Evolutionary conservation across 2,329 filamentous ascomycete genomes (phyloP).

Genomic region (Cladophialophora bantiana): DNA sequence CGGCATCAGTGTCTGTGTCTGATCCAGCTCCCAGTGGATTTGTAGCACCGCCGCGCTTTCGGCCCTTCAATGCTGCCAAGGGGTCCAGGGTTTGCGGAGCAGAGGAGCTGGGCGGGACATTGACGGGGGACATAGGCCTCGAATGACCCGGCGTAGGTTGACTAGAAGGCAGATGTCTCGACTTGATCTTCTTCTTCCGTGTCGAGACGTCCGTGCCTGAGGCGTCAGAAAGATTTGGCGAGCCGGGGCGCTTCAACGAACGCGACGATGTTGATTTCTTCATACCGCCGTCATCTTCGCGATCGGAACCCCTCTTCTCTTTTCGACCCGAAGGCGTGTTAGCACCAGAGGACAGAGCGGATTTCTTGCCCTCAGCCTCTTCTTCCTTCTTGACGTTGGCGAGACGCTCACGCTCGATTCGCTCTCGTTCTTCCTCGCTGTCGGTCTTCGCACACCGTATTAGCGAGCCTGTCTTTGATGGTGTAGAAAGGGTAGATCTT

Average conservation of each 20-base stretch:
- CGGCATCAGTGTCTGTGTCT: constrained; percentile 38
- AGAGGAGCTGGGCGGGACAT: constrained; percentile 29
- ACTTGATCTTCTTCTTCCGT: constrained; percentile 72
- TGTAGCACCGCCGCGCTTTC: constrained; percentile 24
- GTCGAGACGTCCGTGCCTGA: constrained; percentile 84
- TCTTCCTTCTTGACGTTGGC: constrained; percentile 59
- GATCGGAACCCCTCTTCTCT: constrained; percentile 54
- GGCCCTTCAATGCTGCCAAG: constrained; percentile 19
- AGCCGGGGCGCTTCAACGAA: constrained; percentile 81
- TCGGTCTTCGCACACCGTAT: constrained; percentile 35
- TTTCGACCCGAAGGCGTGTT: constrained; percentile 69
- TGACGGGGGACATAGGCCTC: constrained; percentile 38
- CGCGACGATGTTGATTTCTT: constrained; percentile 61
- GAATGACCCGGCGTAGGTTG: constrained; percentile 54
- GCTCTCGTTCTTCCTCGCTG: constrained; percentile 64
- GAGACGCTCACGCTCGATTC: constrained; percentile 64
- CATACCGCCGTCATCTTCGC: constrained; percentile 40
- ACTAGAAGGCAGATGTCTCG: constrained; percentile 64
- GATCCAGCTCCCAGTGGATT: constrained; percentile 28
- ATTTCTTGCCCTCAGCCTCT: constrained; percentile 57
- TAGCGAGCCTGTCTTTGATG: constrained; percentile 35
- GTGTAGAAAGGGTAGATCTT: constrained; percentile 46
- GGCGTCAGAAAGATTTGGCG: constrained; percentile 85
- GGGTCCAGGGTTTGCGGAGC: constrained; percentile 27
- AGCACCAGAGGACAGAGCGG: constrained; percentile 67